phyloP scores from a whole-genome alignment of 108 stramenopile species.

The Cyclotella kingstonii region DNA sequence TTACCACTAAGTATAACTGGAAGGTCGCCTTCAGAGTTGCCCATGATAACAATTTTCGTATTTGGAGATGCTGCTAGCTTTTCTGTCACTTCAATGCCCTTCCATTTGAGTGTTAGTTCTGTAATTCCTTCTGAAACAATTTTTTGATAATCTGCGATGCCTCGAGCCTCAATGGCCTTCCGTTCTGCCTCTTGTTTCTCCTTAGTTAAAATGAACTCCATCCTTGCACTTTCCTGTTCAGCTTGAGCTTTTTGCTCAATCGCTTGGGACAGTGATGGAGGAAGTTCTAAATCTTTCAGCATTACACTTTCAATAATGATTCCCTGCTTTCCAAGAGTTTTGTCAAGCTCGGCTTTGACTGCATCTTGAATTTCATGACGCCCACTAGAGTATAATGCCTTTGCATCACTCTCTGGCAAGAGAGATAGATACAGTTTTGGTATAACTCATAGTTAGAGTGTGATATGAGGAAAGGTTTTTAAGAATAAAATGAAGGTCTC shows the following conservation, averaged over 20 bases:
- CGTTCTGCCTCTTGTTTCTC: constrained; percentile 51
- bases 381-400: constrained; percentile 49
- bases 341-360: constrained; percentile 33
- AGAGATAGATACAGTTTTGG: neutral
- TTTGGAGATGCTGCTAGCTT: constrained; percentile 41
- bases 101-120: constrained; percentile 40
- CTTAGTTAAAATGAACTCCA: constrained; percentile 52
- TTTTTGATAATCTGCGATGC: constrained; percentile 56
- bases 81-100: constrained; percentile 59
- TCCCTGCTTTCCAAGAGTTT: constrained; percentile 41
- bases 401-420: constrained; percentile 40
- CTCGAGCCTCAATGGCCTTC: constrained; percentile 54
- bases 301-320: constrained; percentile 55
- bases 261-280: constrained; percentile 30
- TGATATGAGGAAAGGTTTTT: neutral
- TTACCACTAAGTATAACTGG: constrained; percentile 47
- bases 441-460: neutral
- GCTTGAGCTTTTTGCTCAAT: constrained; percentile 53
- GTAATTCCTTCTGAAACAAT: constrained; percentile 50
- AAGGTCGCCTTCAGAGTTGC: constrained; percentile 38
- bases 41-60: constrained; percentile 54
- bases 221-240: constrained; percentile 48
- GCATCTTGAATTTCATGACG: constrained; percentile 36
- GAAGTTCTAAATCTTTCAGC: constrained; percentile 46
- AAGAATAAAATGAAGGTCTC: neutral